Percentiles rank a stretch among this genome's conserved stretches.
Conservation (phyloP, 176 grass and related monocot genomes). For the Zea luxurians region DNA sequence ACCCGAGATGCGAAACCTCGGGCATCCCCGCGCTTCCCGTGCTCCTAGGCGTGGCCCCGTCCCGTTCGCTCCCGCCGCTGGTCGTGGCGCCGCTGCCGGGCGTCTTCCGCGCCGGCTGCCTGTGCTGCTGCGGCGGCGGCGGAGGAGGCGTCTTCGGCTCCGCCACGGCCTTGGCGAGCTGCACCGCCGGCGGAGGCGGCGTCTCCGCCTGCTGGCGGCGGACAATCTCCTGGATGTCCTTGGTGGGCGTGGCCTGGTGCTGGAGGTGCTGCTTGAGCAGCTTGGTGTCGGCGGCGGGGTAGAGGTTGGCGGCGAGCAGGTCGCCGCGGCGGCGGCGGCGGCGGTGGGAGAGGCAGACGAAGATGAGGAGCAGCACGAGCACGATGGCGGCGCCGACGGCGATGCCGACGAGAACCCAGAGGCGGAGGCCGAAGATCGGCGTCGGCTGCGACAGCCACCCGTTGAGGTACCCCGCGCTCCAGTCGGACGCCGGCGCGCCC, state of each 20-base stretch:
- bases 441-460: slow-evolving; percentile 78
- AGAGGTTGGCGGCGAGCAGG: slow-evolving; percentile 24
- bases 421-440: slow-evolving; percentile 71
- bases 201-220: slow-evolving; percentile 46
- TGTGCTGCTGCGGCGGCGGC: slow-evolving; percentile 6
- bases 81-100: slow-evolving; percentile 48
- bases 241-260: slow-evolving; percentile 50
- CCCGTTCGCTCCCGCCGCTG: slow-evolving; percentile 68
- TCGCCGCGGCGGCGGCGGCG: slow-evolving; percentile 57
- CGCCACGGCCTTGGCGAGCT: slow-evolving; percentile 62
- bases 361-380: slow-evolving; percentile 62
- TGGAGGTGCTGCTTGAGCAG: slow-evolving; percentile 71
- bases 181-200: slow-evolving; percentile 38
- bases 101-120: slow-evolving; percentile 42
- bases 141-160: slow-evolving; percentile 44
- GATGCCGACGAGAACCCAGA: slow-evolving; percentile 88
- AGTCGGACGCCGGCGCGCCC: slow-evolving; percentile 49
- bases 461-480: slow-evolving; percentile 71
- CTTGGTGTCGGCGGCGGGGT: slow-evolving; percentile 48
- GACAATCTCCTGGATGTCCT: slow-evolving; percentile 82
- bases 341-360: slow-evolving; percentile 66
- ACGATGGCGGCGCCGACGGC: slow-evolving; percentile 71
- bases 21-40: slow-evolving; percentile 39
- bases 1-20: slow-evolving; percentile 90
- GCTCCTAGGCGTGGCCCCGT: slow-evolving; percentile 41